These are phyloP conservation scores for Pyrenophora seminiperda DNA, from an alignment of 2,329 filamentous ascomycete species.

Conservation along the genomic window DNA sequence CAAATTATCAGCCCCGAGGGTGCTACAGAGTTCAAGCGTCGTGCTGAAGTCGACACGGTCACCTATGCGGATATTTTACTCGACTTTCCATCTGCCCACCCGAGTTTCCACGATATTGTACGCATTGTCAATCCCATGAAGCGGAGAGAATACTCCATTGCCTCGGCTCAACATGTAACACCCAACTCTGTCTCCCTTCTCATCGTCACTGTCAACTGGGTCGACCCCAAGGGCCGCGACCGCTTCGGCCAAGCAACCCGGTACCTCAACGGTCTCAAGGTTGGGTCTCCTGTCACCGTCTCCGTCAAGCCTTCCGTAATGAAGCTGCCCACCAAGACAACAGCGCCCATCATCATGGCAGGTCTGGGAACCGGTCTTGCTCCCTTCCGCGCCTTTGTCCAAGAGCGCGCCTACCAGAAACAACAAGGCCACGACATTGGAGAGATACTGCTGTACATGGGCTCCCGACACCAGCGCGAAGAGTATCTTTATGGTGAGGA, in stretches of 20 bases:
- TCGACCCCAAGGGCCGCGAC: constrained; percentile 82
- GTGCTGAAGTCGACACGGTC: constrained; percentile 85
- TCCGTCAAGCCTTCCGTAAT: constrained; percentile 98
- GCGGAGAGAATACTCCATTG: constrained; percentile 98
- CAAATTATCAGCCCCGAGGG: constrained; percentile 75
- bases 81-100: constrained; percentile 88
- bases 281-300: constrained; percentile 81
- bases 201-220: constrained; percentile 97
- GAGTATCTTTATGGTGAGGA: constrained; percentile 99
- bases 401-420: constrained; percentile 98
- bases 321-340: constrained; percentile 90
- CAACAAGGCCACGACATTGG: constrained; percentile 96
- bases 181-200: constrained; percentile 89
- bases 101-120: constrained; percentile 83
- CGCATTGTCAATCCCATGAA: constrained; percentile 90
- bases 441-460: constrained; percentile 92
- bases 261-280: constrained; percentile 77
- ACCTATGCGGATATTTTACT: constrained; percentile 90
- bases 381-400: constrained; percentile 98
- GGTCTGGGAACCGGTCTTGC: constrained; percentile 97
- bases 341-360: constrained; percentile 96
- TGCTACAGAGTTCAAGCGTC: constrained; percentile 87
- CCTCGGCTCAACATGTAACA: constrained; percentile 92
- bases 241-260: constrained; percentile 92
- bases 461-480: constrained; percentile 94